Evolutionary conservation across 257 asterid species (phyloP).

Genomic region (Solanum raphanifolium): DNA sequence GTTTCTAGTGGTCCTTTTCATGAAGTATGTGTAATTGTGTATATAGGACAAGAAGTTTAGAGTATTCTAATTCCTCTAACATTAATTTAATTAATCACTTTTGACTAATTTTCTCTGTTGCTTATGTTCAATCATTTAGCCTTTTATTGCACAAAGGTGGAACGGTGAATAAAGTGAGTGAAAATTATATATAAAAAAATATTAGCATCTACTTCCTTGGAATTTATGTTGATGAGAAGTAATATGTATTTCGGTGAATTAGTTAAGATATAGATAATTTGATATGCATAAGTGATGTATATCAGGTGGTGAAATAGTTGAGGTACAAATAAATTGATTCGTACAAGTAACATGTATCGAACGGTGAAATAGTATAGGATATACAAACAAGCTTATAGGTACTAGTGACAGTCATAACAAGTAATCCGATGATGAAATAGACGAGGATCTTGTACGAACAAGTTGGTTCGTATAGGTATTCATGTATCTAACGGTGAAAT

Average conservation of each 20-base stretch:
- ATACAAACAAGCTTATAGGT: neutral
- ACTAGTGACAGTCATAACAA: neutral
- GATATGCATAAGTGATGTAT: neutral
- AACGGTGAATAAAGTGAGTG: neutral
- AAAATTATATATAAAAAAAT: no score
- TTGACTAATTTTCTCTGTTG: neutral
- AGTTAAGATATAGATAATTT: neutral
- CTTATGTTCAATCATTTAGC: neutral
- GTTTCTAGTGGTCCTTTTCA: conserved; percentile 7
- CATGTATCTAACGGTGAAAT: neutral
- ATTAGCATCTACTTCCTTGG: no score
- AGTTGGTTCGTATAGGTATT: neutral
- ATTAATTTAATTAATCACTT: neutral
- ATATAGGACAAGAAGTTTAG: neutral
- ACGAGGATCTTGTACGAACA: neutral
- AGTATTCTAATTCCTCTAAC: neutral
- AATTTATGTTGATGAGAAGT: neutral
- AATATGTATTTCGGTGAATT: neutral
- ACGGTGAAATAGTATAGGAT: neutral
- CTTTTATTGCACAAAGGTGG: neutral
- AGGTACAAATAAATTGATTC: neutral
- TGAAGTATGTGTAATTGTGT: neutral
- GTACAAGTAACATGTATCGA: neutral
- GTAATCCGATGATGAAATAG: neutral
- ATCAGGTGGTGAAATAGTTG: neutral